phyloP scores from a whole-genome alignment of 768 basidiomycete genomes.

The Neoboletus subvelutipes region DNA sequence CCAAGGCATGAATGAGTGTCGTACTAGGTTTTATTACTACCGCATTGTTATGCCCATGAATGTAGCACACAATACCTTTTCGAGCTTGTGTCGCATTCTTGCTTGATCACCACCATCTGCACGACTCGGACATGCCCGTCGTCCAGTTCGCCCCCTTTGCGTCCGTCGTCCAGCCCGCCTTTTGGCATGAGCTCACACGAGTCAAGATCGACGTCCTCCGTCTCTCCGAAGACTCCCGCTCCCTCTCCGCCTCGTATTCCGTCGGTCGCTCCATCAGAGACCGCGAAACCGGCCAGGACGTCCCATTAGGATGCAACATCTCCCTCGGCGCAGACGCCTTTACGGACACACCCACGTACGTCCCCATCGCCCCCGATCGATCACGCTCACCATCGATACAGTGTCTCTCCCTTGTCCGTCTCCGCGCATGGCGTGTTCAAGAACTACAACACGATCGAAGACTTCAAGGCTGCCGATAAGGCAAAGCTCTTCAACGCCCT shows the following conservation, averaged over 20 bases:
- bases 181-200: conserved; percentile 89
- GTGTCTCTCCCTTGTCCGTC: conserved; percentile 49
- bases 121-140: conserved; percentile 49
- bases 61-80: conserved; percentile 9
- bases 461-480: conserved; percentile 90
- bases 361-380: conserved; percentile 9
- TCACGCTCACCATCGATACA: conserved; percentile 22
- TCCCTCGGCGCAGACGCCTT: conserved; percentile 68
- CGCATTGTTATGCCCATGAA: conserved; percentile 4
- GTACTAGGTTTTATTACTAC: background rate
- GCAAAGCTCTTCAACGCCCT: conserved; percentile 76
- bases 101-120: background rate
- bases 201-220: conserved; percentile 90
- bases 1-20: conserved; percentile 15
- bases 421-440: conserved; percentile 67
- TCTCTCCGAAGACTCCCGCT: conserved; percentile 69
- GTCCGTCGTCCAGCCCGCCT: conserved; percentile 83
- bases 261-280: conserved; percentile 73
- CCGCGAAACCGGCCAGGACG: conserved; percentile 69
- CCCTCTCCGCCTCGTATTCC: conserved; percentile 66
- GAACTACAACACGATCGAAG: conserved; percentile 97
- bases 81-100: conserved; percentile 2
- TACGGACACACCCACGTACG: conserved; percentile 46
- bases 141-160: conserved; percentile 90
- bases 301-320: conserved; percentile 70